Percentiles rank a stretch among this genome's conserved stretches.
phyloP scores from a whole-genome alignment of 441 rosid species.

The Brassica balearica region DNA sequence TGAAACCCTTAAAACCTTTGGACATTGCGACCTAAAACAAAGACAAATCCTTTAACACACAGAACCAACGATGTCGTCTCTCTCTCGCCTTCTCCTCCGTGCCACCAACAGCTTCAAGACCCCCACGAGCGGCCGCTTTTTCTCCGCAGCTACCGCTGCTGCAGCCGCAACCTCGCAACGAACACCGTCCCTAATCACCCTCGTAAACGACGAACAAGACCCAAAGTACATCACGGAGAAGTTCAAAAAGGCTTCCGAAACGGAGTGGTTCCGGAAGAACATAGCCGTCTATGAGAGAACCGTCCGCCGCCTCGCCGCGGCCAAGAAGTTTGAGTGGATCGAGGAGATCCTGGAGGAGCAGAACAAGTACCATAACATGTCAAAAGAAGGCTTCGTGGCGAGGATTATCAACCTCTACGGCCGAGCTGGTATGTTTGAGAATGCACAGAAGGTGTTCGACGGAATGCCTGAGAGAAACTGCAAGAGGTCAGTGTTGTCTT shows the following conservation, averaged over 20 bases:
- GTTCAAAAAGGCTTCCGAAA: conserved; percentile 56
- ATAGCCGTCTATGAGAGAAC: background rate
- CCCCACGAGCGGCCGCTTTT: conserved; percentile 36
- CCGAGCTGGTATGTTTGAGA: conserved; percentile 5
- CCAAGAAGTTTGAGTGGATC: conserved; percentile 10
- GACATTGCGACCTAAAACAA: conserved; percentile 17
- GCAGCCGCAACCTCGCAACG: conserved; percentile 20
- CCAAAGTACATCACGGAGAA: conserved; percentile 58
- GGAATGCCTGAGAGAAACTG: conserved; percentile 58
- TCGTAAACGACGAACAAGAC: conserved; percentile 55
- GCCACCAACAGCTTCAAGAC: conserved; percentile 42
- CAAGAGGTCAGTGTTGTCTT: conserved; percentile 58
- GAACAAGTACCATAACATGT: conserved; percentile 10
- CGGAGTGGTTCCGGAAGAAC: conserved; percentile 40
- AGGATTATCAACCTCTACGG: background rate
- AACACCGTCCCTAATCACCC: conserved; percentile 20
- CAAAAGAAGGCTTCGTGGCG: background rate
- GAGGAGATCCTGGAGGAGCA: conserved; percentile 7
- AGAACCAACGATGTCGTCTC: conserved; percentile 42
- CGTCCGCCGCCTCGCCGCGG: conserved; percentile 7
- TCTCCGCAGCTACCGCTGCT: conserved; percentile 37
- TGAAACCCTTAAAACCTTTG: background rate
- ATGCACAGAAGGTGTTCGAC: conserved; percentile 7
- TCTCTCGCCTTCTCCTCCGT: conserved; percentile 52
- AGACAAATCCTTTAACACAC: conserved; percentile 18